phyloP scores from a whole-genome alignment of 1,284 basidiomycete genomes.

The Athelia psychrophila region DNA sequence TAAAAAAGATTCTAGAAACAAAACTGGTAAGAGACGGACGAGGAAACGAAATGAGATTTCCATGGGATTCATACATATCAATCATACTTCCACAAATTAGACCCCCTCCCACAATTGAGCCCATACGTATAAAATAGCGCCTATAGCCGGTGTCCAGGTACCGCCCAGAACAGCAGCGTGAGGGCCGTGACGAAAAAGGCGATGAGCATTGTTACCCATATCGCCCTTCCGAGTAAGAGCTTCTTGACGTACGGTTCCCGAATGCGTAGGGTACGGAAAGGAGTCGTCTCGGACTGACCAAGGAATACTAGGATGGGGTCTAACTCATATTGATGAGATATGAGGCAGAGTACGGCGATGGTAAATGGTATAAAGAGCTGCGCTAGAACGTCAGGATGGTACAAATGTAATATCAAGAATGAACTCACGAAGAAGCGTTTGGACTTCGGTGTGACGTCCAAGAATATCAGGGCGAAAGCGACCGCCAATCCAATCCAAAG shows the following conservation, averaged over 20 bases:
- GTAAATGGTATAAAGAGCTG: slow-evolving; percentile 94
- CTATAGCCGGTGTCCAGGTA: slow-evolving; percentile 84
- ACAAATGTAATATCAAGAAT: slow-evolving; percentile 1
- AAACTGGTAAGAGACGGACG: not conserved
- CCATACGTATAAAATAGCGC: not conserved
- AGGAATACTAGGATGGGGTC: slow-evolving; percentile 90
- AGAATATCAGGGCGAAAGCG: slow-evolving; percentile 90
- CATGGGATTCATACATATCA: not conserved
- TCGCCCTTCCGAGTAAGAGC: slow-evolving; percentile 81
- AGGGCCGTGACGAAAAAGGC: slow-evolving; percentile 69
- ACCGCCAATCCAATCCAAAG: slow-evolving; percentile 92
- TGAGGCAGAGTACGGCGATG: slow-evolving; percentile 85
- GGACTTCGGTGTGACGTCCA: slow-evolving; percentile 87
- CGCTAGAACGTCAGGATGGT: slow-evolving; percentile 13
- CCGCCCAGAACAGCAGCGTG: slow-evolving; percentile 88
- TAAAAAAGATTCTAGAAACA: not conserved
- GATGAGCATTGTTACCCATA: slow-evolving; percentile 80
- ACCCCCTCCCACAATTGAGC: not conserved
- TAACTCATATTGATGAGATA: slow-evolving; percentile 95
- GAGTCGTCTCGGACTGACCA: slow-evolving; percentile 85
- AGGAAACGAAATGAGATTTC: not conserved
- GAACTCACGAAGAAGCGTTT: slow-evolving; percentile 92
- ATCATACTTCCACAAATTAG: not conserved
- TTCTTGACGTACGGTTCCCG: slow-evolving; percentile 92
- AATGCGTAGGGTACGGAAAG: slow-evolving; percentile 88